Conservation (phyloP, 2,329 filamentous ascomycete genomes). For the Trichoderma lentiforme region DNA sequence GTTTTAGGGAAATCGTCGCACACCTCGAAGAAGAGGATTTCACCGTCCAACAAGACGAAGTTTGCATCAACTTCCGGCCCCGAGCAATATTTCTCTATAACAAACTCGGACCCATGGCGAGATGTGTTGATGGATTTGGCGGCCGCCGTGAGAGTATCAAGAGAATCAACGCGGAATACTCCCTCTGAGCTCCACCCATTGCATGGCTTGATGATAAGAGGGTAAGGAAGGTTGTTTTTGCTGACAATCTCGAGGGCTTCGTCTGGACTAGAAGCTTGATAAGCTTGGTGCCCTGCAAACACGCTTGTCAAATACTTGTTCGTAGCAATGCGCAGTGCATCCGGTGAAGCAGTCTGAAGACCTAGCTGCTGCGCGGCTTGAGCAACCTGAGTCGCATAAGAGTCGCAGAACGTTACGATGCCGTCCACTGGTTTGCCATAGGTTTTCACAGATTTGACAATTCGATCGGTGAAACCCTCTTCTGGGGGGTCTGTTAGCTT, state of each 20-base stretch:
- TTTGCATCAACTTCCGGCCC: constrained; percentile 26
- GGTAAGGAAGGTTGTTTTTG: constrained; percentile 11
- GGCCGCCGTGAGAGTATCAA: not conserved
- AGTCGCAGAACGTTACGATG: constrained; percentile 15
- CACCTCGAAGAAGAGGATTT: constrained; percentile 25
- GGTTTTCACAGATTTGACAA: not conserved
- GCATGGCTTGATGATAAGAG: constrained; percentile 14
- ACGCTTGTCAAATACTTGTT: constrained; percentile 17
- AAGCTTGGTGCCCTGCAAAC: constrained; percentile 15
- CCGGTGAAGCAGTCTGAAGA: constrained; percentile 1
- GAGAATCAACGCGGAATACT: constrained; percentile 21
- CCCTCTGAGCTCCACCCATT: constrained; percentile 19
- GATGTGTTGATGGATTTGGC: constrained; percentile 15
- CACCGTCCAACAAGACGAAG: constrained; percentile 23
- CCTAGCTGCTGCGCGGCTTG: constrained; percentile 9
- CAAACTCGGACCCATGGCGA: constrained; percentile 15
- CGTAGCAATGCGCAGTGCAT: constrained; percentile 10
- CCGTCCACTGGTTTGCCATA: constrained; percentile 17
- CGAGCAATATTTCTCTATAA: constrained; percentile 23
- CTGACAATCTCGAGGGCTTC: not conserved
- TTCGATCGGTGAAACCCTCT: constrained; percentile 3
- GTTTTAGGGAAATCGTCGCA: constrained; percentile 22
- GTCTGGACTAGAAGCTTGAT: not conserved
- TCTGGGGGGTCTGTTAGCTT: constrained; percentile 6
- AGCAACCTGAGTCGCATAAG: not conserved